Conservation (phyloP, 805 yeast genomes). For the Candida boleticola region DNA sequence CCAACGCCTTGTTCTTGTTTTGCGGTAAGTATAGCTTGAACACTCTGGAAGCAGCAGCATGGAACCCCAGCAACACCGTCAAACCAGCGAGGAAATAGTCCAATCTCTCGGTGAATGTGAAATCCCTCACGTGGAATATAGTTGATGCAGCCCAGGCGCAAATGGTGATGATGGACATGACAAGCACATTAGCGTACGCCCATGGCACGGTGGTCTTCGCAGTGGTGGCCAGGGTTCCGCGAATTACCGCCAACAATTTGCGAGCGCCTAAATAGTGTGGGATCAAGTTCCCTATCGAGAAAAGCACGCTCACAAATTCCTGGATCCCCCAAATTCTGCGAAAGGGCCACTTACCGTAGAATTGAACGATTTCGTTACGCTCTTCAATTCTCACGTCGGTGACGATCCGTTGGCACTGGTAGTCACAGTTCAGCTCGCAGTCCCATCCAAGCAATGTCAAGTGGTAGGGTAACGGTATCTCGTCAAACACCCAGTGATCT, state of each 20-base stretch:
- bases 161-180: constrained; percentile 64
- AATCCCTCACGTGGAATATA: constrained; percentile 85
- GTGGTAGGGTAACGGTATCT: constrained; percentile 38
- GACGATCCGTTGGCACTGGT: constrained; percentile 80
- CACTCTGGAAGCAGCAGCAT: constrained; percentile 60
- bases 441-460: constrained; percentile 63
- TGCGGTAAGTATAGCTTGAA: constrained; percentile 52
- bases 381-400: constrained; percentile 51
- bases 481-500: constrained; percentile 34
- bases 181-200: constrained; percentile 32
- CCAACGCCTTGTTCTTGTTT: constrained; percentile 18
- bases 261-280: constrained; percentile 51
- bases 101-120: constrained; percentile 71
- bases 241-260: constrained; percentile 21
- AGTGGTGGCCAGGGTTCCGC: neutral
- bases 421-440: constrained; percentile 82
- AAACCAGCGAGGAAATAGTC: constrained; percentile 94
- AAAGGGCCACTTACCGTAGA: constrained; percentile 99
- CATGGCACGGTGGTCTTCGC: constrained; percentile 6
- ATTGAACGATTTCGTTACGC: constrained; percentile 67
- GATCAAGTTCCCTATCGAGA: constrained; percentile 53
- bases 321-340: constrained; percentile 73
- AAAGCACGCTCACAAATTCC: constrained; percentile 76
- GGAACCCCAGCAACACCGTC: constrained; percentile 79
- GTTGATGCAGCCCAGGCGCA: constrained; percentile 87